These are phyloP conservation scores for Oryza nivara DNA, from an alignment of 176 grass and related monocot genomes.

Conservation along the genomic window DNA sequence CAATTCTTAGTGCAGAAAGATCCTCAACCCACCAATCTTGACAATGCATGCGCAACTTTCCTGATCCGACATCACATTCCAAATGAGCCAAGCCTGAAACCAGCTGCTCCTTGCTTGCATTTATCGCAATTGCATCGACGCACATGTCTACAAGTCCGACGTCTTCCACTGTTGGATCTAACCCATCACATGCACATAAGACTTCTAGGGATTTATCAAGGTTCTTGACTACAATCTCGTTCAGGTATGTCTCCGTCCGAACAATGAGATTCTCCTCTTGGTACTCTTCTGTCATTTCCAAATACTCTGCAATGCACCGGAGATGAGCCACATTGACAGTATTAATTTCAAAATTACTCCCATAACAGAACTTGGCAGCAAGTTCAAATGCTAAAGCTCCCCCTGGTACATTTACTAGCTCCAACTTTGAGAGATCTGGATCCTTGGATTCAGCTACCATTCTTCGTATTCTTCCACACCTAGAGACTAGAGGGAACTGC, in stretches of 20 bases:
- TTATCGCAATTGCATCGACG: conserved; percentile 72
- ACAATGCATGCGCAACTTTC: conserved; percentile 43
- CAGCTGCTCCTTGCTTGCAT: conserved; percentile 69
- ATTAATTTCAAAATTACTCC: conserved; percentile 75
- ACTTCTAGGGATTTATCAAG: conserved; percentile 67
- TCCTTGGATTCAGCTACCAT: conserved; percentile 44
- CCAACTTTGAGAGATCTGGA: conserved; percentile 49
- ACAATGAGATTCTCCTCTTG: conserved; percentile 65
- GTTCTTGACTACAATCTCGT: conserved; percentile 63
- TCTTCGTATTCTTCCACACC: conserved; percentile 67
- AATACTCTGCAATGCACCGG: conserved; percentile 69
- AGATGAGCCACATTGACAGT: conserved; percentile 64
- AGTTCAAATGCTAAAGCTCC: conserved; percentile 77
- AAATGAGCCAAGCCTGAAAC: conserved; percentile 50
- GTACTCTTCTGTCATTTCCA: conserved; percentile 93
- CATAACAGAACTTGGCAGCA: conserved; percentile 82
- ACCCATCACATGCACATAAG: conserved; percentile 60
- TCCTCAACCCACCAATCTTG: conserved; percentile 95
- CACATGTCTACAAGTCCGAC: conserved; percentile 61
- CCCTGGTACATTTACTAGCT: conserved; percentile 80
- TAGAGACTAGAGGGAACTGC: conserved; percentile 72
- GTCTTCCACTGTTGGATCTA: conserved; percentile 68
- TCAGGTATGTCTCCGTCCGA: conserved; percentile 62
- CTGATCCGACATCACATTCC: conserved; percentile 54
- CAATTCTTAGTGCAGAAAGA: conserved; percentile 67